Conservation (phyloP, 2,329 filamentous ascomycete genomes). For the Colletotrichum graminicola region DNA sequence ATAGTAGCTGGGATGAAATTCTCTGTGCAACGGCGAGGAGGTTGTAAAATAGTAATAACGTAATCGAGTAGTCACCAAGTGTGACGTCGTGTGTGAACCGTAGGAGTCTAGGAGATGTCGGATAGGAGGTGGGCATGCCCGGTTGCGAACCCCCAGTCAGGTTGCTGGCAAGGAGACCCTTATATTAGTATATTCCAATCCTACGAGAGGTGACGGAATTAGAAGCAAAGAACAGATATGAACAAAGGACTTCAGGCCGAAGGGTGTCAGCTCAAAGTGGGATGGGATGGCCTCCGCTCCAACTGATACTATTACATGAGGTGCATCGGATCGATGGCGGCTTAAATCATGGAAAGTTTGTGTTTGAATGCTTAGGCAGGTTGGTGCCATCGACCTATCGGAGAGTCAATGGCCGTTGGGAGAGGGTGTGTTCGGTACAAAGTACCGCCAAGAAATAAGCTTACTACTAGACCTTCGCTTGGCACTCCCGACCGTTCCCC, state of each 20-base stretch:
- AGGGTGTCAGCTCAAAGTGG: neutral
- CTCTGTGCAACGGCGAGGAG: neutral
- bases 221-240: neutral
- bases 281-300: neutral
- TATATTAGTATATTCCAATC: neutral
- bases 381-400: slow-evolving; percentile 12
- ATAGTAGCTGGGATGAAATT: neutral
- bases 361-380: neutral
- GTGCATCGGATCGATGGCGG: neutral
- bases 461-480: slow-evolving; percentile 11
- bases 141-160: neutral
- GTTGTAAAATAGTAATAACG: neutral
- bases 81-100: neutral
- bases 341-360: slow-evolving; percentile 6
- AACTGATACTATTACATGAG: too few species aligned
- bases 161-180: neutral
- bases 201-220: neutral
- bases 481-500: slow-evolving; percentile 24
- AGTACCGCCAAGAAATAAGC: slow-evolving; percentile 26
- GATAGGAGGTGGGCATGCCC: neutral
- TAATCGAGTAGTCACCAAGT: neutral
- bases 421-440: neutral
- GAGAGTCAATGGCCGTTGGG: slow-evolving; percentile 4
- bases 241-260: neutral
- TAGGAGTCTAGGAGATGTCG: too few species aligned